Percentiles rank a stretch among this genome's conserved stretches.
These are phyloP conservation scores for Mycena kentingensis DNA, from an alignment of 768 basidiomycete species.

Conservation along the genomic window DNA sequence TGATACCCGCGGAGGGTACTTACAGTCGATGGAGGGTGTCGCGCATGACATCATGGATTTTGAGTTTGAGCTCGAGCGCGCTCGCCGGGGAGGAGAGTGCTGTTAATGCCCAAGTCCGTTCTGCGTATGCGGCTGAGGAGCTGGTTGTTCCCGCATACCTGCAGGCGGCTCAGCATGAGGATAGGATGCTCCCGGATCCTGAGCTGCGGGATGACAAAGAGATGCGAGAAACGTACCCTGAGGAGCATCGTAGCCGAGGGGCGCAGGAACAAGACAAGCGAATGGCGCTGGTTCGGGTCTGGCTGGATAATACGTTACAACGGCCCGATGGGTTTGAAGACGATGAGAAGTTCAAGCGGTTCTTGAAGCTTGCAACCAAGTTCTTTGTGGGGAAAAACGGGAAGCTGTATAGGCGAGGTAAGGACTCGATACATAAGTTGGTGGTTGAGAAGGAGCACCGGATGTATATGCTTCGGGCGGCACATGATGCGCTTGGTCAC, in stretches of 20 bases:
- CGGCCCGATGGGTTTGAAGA: not conserved
- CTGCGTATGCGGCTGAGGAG: not conserved
- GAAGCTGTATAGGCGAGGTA: constrained; percentile 1
- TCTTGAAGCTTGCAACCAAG: not conserved
- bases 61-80: not conserved
- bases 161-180: not conserved
- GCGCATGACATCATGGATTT: not conserved
- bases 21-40: not conserved
- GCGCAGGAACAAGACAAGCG: constrained; percentile 5
- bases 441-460: constrained; percentile 7
- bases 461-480: constrained; percentile 12
- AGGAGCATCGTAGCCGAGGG: constrained; percentile 4
- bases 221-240: constrained; percentile 3
- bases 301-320: constrained; percentile 4
- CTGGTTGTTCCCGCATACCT: constrained; percentile 8
- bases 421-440: not conserved
- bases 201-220: constrained; percentile 1
- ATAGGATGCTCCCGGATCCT: not conserved
- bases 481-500: constrained; percentile 25
- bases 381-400: constrained; percentile 3
- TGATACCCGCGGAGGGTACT: constrained; percentile 7
- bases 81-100: not conserved
- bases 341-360: not conserved
- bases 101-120: not conserved
- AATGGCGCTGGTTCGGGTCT: not conserved